Conservation (phyloP, 176 grass and related monocot species). For the Oryza officinalis region DNA sequence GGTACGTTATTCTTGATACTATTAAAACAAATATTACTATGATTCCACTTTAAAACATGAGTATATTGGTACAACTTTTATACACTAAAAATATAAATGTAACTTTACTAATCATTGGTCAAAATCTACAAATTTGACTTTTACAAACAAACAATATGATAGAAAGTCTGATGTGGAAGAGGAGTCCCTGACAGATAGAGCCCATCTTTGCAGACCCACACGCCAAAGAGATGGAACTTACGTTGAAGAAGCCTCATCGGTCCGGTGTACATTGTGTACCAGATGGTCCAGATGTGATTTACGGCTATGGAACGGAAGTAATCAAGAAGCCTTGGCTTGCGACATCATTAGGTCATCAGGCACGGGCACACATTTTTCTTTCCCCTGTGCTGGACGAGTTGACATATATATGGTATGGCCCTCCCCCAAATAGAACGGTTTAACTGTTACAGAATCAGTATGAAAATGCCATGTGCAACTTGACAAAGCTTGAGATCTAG, state of each 20-base stretch:
- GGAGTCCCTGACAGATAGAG: too few species aligned
- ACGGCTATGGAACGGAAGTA: neutral
- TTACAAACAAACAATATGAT: neutral
- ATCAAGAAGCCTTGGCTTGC: neutral
- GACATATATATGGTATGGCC: conserved; percentile 23
- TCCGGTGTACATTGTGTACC: neutral
- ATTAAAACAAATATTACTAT: too few species aligned
- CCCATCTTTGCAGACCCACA: too few species aligned
- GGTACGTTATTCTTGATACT: too few species aligned
- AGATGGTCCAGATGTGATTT: neutral
- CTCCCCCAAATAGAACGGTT: conserved; percentile 32
- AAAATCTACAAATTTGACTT: neutral
- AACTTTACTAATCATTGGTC: neutral
- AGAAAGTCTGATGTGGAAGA: neutral
- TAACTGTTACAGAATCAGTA: neutral
- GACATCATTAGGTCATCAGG: conserved; percentile 38
- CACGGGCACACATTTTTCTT: conserved; percentile 23
- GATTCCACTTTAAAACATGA: neutral
- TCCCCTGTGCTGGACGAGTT: conserved; percentile 11
- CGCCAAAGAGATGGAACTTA: too few species aligned
- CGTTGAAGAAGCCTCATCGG: too few species aligned
- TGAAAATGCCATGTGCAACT: conserved; percentile 27
- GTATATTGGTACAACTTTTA: neutral
- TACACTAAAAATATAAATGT: neutral
- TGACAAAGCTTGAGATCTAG: neutral